A percentile compares a stretch with the other conserved stretches of the same genome.
Evolutionary conservation across 345 rosid genomes (phyloP).

Genomic region (Euphorbia pulcherrima): DNA sequence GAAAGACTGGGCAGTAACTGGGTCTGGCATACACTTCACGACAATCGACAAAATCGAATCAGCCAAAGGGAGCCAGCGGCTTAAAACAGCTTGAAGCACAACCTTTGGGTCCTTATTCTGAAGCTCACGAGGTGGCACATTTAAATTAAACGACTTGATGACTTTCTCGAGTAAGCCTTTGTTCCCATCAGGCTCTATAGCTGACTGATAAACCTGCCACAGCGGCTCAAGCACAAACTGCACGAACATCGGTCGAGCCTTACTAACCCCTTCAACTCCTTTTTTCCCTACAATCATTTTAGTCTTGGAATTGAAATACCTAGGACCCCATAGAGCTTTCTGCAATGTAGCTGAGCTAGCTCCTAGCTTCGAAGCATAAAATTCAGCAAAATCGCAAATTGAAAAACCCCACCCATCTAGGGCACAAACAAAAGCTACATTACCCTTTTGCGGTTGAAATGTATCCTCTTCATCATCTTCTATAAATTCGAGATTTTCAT

Average conservation of each 20-base stretch:
- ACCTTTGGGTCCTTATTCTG: conserved; percentile 79
- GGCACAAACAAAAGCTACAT: conserved; percentile 84
- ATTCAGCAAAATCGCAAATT: conserved; percentile 64
- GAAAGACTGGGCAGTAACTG: conserved; percentile 65
- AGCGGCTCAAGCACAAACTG: conserved; percentile 92
- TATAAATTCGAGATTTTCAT: conserved; percentile 57
- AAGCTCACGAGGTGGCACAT: conserved; percentile 74
- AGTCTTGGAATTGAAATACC: conserved; percentile 59
- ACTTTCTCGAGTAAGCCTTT: conserved; percentile 58
- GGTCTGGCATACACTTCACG: conserved; percentile 75
- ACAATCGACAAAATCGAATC: conserved; percentile 86
- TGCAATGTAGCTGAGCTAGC: conserved; percentile 56
- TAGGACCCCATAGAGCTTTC: conserved; percentile 90
- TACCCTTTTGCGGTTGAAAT: conserved; percentile 89
- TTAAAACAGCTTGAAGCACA: conserved; percentile 78
- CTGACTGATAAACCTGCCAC: conserved; percentile 83
- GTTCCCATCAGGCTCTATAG: conserved; percentile 63
- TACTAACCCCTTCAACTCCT: conserved; percentile 47
- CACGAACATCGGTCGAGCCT: conserved; percentile 88
- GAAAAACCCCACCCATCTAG: conserved; percentile 95
- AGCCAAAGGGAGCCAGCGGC: conserved; percentile 90
- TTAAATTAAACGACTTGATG: conserved; percentile 63
- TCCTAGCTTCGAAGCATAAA: conserved; percentile 79
- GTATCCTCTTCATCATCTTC: conserved; percentile 95
- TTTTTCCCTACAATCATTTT: conserved; percentile 91